Conservation (phyloP, 495 filamentous ascomycete species). For the Daldinia decipiens region DNA sequence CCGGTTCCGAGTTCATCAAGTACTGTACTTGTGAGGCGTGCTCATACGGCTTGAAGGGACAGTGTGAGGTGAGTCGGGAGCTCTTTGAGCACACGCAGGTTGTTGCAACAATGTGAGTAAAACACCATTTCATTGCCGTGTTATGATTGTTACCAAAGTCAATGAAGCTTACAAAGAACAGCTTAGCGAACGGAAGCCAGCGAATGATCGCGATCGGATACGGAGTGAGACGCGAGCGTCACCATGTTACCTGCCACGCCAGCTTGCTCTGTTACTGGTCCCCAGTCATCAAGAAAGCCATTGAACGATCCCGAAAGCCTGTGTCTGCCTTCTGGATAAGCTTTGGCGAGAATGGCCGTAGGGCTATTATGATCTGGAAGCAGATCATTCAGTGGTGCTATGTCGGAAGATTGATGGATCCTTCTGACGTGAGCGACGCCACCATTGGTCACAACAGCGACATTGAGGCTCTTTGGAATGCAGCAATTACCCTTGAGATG, state of each 20-base stretch:
- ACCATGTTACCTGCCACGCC: conserved; percentile 3
- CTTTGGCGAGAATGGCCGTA: not conserved
- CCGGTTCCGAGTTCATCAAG: not conserved
- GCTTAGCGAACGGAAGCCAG: not conserved
- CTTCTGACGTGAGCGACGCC: not conserved
- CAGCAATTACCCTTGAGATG: conserved; percentile 12
- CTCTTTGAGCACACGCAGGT: not conserved
- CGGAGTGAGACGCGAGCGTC: not conserved
- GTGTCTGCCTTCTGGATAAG: not conserved
- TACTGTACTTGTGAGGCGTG: conserved; percentile 14
- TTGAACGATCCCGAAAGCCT: not conserved
- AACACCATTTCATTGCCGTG: not conserved
- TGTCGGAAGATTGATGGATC: not conserved
- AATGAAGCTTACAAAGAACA: conserved; percentile 9
- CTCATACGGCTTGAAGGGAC: not conserved
- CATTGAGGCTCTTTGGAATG: conserved; percentile 14
- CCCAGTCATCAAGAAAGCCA: not conserved
- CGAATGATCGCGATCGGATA: conserved; percentile 1
- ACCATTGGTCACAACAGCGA: not conserved
- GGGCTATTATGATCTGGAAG: not conserved
- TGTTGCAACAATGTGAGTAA: conserved; percentile 14
- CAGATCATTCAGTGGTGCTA: conserved; percentile 28
- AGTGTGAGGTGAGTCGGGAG: not conserved
- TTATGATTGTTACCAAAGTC: not conserved
- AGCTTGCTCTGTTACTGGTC: conserved; percentile 27